These are phyloP conservation scores for Rhododendron ovatum DNA, from an alignment of 148 eudicot genomes.

Conservation along the genomic window DNA sequence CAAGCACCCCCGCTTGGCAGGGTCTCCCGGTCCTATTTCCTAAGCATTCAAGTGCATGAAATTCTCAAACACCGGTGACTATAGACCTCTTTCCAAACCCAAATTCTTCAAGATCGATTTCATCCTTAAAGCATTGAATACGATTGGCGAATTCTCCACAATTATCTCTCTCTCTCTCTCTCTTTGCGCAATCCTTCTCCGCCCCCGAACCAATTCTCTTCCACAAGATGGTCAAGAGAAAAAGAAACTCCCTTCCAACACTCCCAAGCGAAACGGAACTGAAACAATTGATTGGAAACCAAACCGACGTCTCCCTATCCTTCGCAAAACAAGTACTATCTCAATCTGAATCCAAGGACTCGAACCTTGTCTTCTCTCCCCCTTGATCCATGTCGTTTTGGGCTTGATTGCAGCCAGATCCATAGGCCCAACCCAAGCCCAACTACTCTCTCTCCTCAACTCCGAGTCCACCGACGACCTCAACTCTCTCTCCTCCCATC, in stretches of 20 bases:
- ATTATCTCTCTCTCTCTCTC: neutral
- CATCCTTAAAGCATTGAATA: too few species aligned
- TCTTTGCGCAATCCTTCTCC: neutral
- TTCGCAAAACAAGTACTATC: slow-evolving; percentile 20
- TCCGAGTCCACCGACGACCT: slow-evolving; percentile 42
- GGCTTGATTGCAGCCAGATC: slow-evolving; percentile 72
- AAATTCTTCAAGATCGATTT: too few species aligned
- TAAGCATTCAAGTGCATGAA: too few species aligned
- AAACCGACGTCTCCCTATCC: too few species aligned
- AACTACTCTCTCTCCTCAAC: slow-evolving; percentile 52
- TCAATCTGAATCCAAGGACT: slow-evolving; percentile 14
- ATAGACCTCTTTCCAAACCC: too few species aligned
- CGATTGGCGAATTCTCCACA: too few species aligned
- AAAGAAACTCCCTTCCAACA: too few species aligned
- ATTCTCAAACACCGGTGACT: too few species aligned
- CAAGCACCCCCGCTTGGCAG: too few species aligned
- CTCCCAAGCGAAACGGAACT: neutral
- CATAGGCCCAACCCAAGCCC: slow-evolving; percentile 51
- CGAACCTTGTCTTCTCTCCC: slow-evolving; percentile 70
- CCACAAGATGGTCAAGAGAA: neutral
- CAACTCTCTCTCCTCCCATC: slow-evolving; percentile 14
- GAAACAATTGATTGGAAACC: neutral
- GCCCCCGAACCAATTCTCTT: too few species aligned
- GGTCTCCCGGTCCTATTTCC: too few species aligned
- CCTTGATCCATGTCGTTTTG: slow-evolving; percentile 13